Evolutionary conservation across 352 stramenopile species (phyloP), one percentile per base, ranked within the genome.

Genomic region (Phytophthora macrochlamydospora): DNA sequence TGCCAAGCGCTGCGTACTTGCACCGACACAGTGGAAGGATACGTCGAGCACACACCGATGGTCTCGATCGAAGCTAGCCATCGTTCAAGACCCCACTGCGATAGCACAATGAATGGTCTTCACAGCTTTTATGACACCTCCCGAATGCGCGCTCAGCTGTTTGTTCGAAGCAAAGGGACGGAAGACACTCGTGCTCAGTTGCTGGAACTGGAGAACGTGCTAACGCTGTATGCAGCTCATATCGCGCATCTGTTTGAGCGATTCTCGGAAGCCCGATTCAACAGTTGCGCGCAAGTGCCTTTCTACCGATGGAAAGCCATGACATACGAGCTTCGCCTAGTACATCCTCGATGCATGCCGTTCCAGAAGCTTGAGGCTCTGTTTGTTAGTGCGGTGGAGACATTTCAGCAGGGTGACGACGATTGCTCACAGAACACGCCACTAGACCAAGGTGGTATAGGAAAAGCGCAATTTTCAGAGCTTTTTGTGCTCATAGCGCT

Each of bases 161-260:
- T 66, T 7, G 2, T 59, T 2, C 59, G 44, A 28, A 35, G 46
- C 35, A 62, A 65, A 2, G 7, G 6, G 13, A 2, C 37, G n/a
- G 7, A 12, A 51, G 33, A 66, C 38, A 9, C 24, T 14, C 1
- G 2, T 43, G 29, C 4, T 4, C 53, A 68, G 46, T 35, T 67
- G 7, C 28, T 24, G 6, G 67, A 85, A 28, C 45, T 91, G 0
- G 65, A 84, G 43, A 64, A 38, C 30, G 72, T 91, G 0, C 40
- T 91, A 8, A 46, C 68, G 28, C 65, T 76, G 18, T 88, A 85
- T 48, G 56, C 76, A 7, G 29, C 79, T 42, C 66, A 83, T 50
- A 40, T 86, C 0, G 63, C 67, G 0, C 75, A 89, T 18, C 51
- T 91, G 4, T 91, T 81, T 40, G 51, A 83, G 3, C 65, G 67